Conservation (phyloP, 495 filamentous ascomycete species). For the Talaromyces adpressus region DNA sequence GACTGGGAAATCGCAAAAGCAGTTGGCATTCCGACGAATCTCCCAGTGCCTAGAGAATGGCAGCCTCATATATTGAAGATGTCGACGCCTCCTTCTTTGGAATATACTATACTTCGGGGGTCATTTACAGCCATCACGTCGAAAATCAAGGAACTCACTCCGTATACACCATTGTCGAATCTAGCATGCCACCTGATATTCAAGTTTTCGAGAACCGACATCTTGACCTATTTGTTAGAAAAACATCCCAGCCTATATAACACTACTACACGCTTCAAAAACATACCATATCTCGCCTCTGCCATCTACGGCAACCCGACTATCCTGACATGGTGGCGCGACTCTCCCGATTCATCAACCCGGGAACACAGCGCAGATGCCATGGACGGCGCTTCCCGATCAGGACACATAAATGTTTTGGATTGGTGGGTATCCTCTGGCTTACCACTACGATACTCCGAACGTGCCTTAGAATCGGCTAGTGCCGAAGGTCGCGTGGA, state of each 20-base stretch:
- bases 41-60: constrained; percentile 72
- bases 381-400: constrained; percentile 76
- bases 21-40: constrained; percentile 68
- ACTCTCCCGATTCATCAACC: constrained; percentile 65
- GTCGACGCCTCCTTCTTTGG: constrained; percentile 52
- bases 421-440: constrained; percentile 88
- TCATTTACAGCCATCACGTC: constrained; percentile 60
- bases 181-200: constrained; percentile 82
- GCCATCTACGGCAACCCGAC: constrained; percentile 78
- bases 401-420: constrained; percentile 75
- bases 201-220: constrained; percentile 73
- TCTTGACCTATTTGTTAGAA: constrained; percentile 75
- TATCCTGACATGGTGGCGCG: constrained; percentile 84
- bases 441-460: constrained; percentile 74
- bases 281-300: constrained; percentile 77
- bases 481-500: constrained; percentile 73
- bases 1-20: constrained; percentile 87
- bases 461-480: constrained; percentile 78
- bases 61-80: constrained; percentile 42
- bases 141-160: constrained; percentile 56
- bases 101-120: constrained; percentile 73
- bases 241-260: constrained; percentile 73
- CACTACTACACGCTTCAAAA: constrained; percentile 71
- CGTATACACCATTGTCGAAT: constrained; percentile 67
- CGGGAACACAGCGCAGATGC: constrained; percentile 76